Evolutionary conservation across 768 basidiomycete species (phyloP).

Genomic region (Naematelia encephala): DNA sequence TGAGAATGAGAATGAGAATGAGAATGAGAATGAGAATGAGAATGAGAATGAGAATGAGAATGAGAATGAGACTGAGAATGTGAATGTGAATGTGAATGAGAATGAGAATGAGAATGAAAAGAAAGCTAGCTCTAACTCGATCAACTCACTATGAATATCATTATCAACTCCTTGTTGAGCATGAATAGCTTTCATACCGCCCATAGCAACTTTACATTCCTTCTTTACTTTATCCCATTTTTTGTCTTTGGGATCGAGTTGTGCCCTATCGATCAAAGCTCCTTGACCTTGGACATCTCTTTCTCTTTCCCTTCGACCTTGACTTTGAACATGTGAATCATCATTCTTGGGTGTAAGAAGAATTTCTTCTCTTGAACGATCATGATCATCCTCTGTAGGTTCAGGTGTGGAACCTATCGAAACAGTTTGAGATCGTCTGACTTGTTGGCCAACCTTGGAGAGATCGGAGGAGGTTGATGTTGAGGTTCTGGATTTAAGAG

Average conservation of each 20-base stretch:
- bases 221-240: conserved; percentile 59
- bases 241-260: conserved; percentile 55
- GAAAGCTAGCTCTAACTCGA: background rate
- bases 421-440: background rate
- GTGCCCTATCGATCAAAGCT: background rate
- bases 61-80: background rate
- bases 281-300: no score
- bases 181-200: conserved; percentile 62
- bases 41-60: background rate
- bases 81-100: conserved; percentile 51
- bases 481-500: background rate
- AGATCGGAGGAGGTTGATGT: background rate
- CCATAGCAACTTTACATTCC: conserved; percentile 59
- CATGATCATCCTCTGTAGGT: background rate
- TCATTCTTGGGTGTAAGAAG: background rate
- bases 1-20: no score
- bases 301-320: background rate
- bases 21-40: background rate
- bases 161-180: conserved; percentile 47
- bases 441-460: background rate
- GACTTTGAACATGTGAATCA: background rate
- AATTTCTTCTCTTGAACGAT: background rate
- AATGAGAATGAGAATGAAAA: conserved; percentile 30
- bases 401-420: background rate
- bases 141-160: conserved; percentile 41